phyloP scores from a whole-genome alignment of 192 early-diverging fungal species.

The Coemansia sp. region DNA sequence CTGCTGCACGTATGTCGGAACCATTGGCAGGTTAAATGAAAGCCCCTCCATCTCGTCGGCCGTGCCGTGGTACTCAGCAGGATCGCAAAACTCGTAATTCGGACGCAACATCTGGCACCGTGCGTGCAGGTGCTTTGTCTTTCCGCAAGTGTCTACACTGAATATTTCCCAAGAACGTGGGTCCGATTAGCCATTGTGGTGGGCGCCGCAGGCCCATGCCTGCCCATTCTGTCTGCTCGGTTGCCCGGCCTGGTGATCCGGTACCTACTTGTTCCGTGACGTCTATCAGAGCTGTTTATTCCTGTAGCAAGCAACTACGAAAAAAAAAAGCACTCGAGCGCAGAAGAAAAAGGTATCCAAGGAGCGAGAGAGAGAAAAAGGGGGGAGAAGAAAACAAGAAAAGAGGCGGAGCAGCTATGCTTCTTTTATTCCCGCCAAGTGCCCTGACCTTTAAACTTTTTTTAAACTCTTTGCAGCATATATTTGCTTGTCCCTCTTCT shows the following conservation, averaged over 20 bases:
- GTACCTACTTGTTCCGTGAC: no score
- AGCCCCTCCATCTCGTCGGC: constrained; percentile 35
- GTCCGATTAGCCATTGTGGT: constrained; percentile 8
- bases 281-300: no score
- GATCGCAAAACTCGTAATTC: constrained; percentile 53
- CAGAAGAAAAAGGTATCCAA: not conserved
- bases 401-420: constrained; percentile 7
- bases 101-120: constrained; percentile 32
- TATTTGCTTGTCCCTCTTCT: not conserved
- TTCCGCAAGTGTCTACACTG: not conserved
- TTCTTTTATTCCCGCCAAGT: not conserved
- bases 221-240: no score
- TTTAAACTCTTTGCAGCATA: not conserved
- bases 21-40: constrained; percentile 35
- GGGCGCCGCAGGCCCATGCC: not conserved
- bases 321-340: no score
- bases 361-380: not conserved
- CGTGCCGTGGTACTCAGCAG: constrained; percentile 40
- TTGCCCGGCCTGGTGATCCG: no score
- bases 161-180: constrained; percentile 4
- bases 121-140: constrained; percentile 5
- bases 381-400: constrained; percentile 1
- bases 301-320: no score
- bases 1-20: constrained; percentile 45
- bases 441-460: constrained; percentile 28